Base-by-base conservation (phyloP, 2,329 filamentous ascomycete species). In the Colletotrichum sp. region DNA sequence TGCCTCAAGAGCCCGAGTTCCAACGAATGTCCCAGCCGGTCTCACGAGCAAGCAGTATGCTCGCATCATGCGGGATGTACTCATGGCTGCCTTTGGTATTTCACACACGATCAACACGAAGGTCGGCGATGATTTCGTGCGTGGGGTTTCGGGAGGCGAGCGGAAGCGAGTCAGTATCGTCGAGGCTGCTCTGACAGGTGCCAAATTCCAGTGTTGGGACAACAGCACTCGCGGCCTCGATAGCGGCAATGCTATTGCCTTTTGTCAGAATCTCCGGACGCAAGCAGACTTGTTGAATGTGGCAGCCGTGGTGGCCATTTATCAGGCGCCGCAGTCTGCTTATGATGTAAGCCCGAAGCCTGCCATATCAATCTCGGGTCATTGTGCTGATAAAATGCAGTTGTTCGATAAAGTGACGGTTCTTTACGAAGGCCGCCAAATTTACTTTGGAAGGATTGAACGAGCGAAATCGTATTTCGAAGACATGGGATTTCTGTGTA, bases 391-490 rank as follows among this genome's bases (percentile, higher is more conserved):
- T 12, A 5, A 6, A 21, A 6, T 1, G 5, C 21, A 77, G 76
- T 34, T 92, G 2, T 94, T 94, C 78, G 92, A 94, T 83, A 94
- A 80, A 52, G 80, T 92, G 1, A 85, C 93, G 3, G 86, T 94
- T 1, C 87, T 94, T 2, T 93, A 94, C 80, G 90, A 93, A 77
- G 93, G 93, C 8, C 89, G 90, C 70, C 92, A 93, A 78, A 91
- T 94, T 69, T 94, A 89, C 83, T 94, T 92, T 78, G 93, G 93
- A 6, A 86, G 84, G 5, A 88, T 88, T 0, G 86, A 87, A 7
- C 84, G 89, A 6, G 93, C 93, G 1, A 92, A 89, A 78, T 80
- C 85, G 13, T 94, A 92, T 81, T 94, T 94, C 78, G 84, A 91
- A 71, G 83, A 88, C 13, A 84, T 94, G 6, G 80, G 80, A 3